Conservation (phyloP, 305 asterid species). For the Solanum aculeatissimum region DNA sequence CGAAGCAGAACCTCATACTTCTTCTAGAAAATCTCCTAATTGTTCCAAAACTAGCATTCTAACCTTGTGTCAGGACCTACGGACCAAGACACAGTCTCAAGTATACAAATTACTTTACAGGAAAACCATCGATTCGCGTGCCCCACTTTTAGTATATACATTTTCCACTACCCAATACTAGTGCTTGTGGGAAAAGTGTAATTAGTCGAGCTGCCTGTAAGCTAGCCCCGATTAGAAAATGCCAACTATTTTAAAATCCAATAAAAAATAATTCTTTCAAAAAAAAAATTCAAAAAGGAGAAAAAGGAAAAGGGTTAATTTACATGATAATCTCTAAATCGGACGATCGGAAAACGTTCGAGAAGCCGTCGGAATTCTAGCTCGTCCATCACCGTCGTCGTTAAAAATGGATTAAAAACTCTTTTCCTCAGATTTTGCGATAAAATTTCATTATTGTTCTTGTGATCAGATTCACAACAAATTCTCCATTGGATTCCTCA, state of each 20-base stretch:
- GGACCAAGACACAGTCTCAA: no score
- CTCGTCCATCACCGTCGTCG: slow-evolving; percentile 37
- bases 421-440: neutral
- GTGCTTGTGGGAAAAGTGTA: no score
- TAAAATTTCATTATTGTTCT: neutral
- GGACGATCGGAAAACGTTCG: slow-evolving; percentile 69
- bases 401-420: neutral
- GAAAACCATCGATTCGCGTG: no score
- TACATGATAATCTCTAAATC: slow-evolving; percentile 73
- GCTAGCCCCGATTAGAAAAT: neutral
- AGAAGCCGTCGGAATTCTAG: slow-evolving; percentile 58
- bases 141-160: no score
- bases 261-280: neutral
- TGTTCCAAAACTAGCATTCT: no score
- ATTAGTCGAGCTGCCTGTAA: no score
- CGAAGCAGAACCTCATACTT: no score
- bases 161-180: no score
- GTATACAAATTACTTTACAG: no score
- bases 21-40: no score
- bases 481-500: neutral
- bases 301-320: neutral
- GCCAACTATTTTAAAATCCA: neutral
- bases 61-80: no score
- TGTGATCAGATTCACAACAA: neutral
- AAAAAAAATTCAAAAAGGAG: neutral